phyloP scores from a whole-genome alignment of 768 basidiomycete species.

The Termitomyces titanicus region DNA sequence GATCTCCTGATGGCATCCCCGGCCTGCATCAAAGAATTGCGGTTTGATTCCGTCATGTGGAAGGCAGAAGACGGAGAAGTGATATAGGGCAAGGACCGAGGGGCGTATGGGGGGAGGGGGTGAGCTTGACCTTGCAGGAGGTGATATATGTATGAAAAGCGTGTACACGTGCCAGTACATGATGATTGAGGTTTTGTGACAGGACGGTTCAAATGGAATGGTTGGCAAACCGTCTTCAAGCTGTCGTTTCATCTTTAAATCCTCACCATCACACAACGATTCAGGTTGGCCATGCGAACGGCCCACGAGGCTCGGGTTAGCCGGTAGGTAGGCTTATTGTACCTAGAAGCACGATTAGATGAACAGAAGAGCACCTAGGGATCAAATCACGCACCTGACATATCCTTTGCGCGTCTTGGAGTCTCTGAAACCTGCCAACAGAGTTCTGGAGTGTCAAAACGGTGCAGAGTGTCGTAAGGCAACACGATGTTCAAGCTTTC shows the following conservation, averaged over 20 bases:
- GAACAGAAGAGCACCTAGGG: background rate
- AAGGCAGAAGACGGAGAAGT: background rate
- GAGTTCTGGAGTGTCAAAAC: background rate
- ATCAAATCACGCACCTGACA: background rate
- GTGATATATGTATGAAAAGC: background rate
- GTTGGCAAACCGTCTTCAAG: background rate
- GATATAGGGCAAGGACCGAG: background rate
- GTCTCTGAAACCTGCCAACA: background rate
- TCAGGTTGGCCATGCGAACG: too few relatives aligned
- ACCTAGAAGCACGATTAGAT: background rate
- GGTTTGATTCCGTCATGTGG: conserved; percentile 12
- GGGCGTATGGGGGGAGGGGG: background rate
- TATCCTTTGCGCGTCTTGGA: background rate
- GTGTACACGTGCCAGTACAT: background rate
- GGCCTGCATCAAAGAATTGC: conserved; percentile 12
- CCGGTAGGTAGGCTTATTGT: too few relatives aligned
- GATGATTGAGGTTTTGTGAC: background rate
- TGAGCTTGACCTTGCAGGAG: background rate
- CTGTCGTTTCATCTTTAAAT: too few relatives aligned
- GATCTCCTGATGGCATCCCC: conserved; percentile 15
- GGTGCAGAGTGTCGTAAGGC: background rate
- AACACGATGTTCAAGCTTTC: background rate
- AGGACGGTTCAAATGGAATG: background rate
- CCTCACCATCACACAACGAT: background rate
- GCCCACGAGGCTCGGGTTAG: too few relatives aligned